Conservation (phyloP, 2,329 filamentous ascomycete species). For the Westerdykella sp. region DNA sequence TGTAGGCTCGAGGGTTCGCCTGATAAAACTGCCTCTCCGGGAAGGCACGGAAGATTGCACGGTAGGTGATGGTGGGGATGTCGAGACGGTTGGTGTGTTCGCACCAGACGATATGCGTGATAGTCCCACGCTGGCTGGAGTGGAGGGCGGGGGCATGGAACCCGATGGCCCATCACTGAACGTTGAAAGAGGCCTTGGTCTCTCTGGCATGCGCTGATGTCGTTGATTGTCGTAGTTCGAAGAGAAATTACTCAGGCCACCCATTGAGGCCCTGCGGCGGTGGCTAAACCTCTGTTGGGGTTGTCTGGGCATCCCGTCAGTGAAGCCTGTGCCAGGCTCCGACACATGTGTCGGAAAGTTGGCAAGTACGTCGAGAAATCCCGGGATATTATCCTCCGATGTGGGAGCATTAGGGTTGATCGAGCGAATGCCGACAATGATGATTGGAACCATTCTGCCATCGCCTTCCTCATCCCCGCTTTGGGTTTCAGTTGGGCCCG, state of each 20-base stretch:
- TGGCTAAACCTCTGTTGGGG: slow-evolving; percentile 51
- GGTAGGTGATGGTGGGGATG: slow-evolving; percentile 32
- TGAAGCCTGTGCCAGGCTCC: slow-evolving; percentile 43
- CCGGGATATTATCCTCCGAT: slow-evolving; percentile 42
- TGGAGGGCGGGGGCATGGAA: slow-evolving; percentile 57
- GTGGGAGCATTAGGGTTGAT: slow-evolving; percentile 46
- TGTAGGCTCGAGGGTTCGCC: slow-evolving; percentile 41
- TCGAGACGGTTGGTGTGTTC: slow-evolving; percentile 34
- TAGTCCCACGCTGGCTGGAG: slow-evolving; percentile 54
- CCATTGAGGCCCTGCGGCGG: slow-evolving; percentile 50
- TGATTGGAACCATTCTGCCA: slow-evolving; percentile 60
- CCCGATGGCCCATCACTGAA: slow-evolving; percentile 53
- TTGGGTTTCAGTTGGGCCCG: slow-evolving; percentile 12
- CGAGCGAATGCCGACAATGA: slow-evolving; percentile 63
- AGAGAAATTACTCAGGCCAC: slow-evolving; percentile 45
- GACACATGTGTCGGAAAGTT: slow-evolving; percentile 43
- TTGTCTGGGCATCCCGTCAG: slow-evolving; percentile 48
- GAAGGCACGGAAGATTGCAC: slow-evolving; percentile 31
- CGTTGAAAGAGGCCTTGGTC: slow-evolving; percentile 39
- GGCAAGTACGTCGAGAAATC: slow-evolving; percentile 48
- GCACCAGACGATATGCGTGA: slow-evolving; percentile 50
- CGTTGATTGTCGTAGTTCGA: slow-evolving; percentile 50
- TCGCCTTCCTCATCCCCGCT: slow-evolving; percentile 38
- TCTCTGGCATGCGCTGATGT: slow-evolving; percentile 45
- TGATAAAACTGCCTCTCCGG: slow-evolving; percentile 37